A percentile compares a stretch with the other conserved stretches of the same genome.
Conservation (phyloP, 148 eudicot genomes). For the Rheum nobile region DNA sequence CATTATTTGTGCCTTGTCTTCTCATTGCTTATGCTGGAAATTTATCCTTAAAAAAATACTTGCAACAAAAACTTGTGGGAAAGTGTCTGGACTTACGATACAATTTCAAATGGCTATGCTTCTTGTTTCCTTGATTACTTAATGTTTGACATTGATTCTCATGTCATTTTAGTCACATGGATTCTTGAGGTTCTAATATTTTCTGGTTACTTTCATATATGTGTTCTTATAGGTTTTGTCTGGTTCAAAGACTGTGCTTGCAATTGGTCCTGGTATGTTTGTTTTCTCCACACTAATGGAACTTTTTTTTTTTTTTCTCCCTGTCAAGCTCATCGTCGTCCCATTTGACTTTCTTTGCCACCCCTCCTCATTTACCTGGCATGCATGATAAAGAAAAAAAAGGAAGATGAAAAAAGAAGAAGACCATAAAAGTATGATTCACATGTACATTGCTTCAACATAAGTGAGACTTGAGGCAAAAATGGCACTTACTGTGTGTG, state of each 20-base stretch:
- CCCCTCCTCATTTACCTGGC: not conserved
- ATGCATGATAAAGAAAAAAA: not conserved
- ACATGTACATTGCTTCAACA: not conserved
- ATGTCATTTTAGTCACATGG: not conserved
- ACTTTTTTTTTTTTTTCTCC: not conserved
- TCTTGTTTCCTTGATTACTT: not conserved
- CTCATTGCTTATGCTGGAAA: not conserved
- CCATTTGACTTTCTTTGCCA: not conserved
- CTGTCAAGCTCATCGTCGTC: not conserved
- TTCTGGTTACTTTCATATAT: not conserved
- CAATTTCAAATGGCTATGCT: not conserved
- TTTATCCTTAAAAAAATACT: not conserved
- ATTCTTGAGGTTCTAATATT: not conserved
- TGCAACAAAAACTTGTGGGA: not conserved
- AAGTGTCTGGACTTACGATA: not conserved
- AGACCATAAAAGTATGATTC: not conserved
- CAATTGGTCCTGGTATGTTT: conserved; percentile 83
- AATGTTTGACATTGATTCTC: not conserved
- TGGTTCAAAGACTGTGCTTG: conserved; percentile 91
- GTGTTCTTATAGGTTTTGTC: conserved; percentile 53
- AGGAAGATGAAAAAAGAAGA: not conserved
- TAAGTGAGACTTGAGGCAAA: not conserved
- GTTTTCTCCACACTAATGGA: not conserved
- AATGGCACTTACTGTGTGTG: not conserved
- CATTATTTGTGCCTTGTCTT: not conserved